Evolutionary conservation across 2,329 filamentous ascomycete genomes (phyloP).

Genomic region (Alternaria panax): DNA sequence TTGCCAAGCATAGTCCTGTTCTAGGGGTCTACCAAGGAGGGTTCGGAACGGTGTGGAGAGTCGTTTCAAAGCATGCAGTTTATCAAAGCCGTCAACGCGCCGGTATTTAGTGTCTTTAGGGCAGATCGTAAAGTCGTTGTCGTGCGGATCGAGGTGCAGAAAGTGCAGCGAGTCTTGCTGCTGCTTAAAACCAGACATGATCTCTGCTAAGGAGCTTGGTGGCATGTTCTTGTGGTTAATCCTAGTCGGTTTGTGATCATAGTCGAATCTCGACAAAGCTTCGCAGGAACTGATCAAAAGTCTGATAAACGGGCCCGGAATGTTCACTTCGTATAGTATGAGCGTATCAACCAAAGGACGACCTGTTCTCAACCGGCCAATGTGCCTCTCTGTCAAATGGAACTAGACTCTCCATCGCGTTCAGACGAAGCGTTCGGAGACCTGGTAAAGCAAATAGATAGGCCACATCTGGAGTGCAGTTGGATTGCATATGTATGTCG

Average conservation of each 20-base stretch:
- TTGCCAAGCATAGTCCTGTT: not conserved
- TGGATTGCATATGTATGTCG: no score
- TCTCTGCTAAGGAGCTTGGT: not conserved
- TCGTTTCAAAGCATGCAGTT: not conserved
- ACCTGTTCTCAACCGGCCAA: no score
- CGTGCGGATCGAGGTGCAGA: not conserved
- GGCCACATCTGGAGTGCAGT: no score
- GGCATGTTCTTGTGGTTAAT: not conserved
- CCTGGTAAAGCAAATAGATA: no score
- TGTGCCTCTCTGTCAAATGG: no score
- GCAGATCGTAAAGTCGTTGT: no score
- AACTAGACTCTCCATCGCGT: no score
- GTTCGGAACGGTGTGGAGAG: not conserved
- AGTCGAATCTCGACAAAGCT: not conserved
- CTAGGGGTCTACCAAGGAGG: not conserved
- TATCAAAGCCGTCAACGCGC: not conserved
- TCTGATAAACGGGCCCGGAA: no score
- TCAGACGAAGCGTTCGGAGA: no score
- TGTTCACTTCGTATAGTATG: no score
- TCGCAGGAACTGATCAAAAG: not conserved
- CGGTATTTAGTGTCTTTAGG: not conserved
- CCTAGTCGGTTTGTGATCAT: no score
- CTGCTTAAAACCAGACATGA: not conserved
- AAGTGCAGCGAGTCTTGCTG: not conserved
- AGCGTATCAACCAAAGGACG: no score